Evolutionary conservation across 2,329 filamentous ascomycete species (phyloP), one percentile per base, ranked within the genome.

Genomic region (Calonectria honghensis): DNA sequence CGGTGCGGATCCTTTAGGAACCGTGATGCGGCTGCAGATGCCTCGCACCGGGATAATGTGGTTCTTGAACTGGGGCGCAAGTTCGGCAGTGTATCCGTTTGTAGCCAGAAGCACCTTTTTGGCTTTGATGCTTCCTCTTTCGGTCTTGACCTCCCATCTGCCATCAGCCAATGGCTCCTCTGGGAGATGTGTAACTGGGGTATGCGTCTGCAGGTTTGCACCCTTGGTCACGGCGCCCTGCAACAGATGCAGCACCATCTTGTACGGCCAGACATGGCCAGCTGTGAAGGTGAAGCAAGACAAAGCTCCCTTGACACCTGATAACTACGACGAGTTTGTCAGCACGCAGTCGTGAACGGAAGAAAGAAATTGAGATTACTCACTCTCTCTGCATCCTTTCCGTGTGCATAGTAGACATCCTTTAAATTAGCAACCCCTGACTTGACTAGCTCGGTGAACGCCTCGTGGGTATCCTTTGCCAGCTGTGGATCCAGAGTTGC

Each of bases 301-400:
- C 70, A 81, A 80, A 3, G 84, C 84, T 9, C 81, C 83, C 64
- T 84, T 85, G 50, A 86, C 79, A 1, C 83, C 84, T 0, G 84
- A 77, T 45, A 64, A 32, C 59, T 64, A 11, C 20, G 27, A 9
- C 13, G 18, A 31, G 9, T 13, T 13, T 45, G 16, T 64, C 16
- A 64, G 39, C 59, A 61, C 16, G 9, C 9, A 31, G 32, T 4
- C 16, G 5, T 10, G 18, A 20, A 18, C 2, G 14, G 27, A 20
- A 31, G 16, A 32, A 14, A 6, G 16, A 32, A 14, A 16, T 31
- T 20, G 27, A 13, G 20, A 13, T 4, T 13, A 6, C 27, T 51
- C 67, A 75, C 73, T 16, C 65, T 68, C 39, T 73, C 73, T 3
- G 73, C 74, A 6, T 72, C 45, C 5, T 61, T 50, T 31, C 39